Conservation (phyloP, 768 basidiomycete genomes). For the Calvatia gigantea region DNA sequence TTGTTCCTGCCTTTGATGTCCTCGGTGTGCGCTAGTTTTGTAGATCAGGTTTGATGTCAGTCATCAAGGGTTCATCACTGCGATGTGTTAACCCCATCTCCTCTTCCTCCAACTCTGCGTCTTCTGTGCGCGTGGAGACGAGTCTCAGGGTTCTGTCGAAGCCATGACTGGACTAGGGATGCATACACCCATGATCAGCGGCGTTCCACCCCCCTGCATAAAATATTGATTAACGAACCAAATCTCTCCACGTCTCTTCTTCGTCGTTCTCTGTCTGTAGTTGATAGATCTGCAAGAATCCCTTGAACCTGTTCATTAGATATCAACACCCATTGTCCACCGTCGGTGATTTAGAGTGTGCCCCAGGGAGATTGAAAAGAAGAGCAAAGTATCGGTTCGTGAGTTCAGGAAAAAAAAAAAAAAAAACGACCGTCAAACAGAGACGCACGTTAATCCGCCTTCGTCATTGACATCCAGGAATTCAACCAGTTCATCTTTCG, state of each 20-base stretch:
- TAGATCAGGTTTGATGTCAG: constrained; percentile 4
- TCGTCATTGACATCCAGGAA: constrained; percentile 74
- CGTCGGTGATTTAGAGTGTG: not conserved
- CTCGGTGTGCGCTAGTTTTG: constrained; percentile 9
- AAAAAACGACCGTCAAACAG: constrained; percentile 47
- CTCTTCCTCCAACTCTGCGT: constrained; percentile 26
- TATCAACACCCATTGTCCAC: constrained; percentile 6
- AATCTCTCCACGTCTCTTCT: constrained; percentile 80
- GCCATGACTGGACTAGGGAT: constrained; percentile 62
- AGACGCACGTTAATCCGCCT: constrained; percentile 69
- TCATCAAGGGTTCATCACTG: constrained; percentile 10
- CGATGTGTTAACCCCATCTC: constrained; percentile 4
- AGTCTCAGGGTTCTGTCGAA: constrained; percentile 67
- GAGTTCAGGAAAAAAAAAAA: not conserved
- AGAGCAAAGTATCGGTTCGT: constrained; percentile 1
- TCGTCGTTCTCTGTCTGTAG: constrained; percentile 84
- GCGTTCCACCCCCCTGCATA: not conserved
- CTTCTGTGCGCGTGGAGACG: constrained; percentile 54
- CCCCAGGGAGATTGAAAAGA: constrained; percentile 1
- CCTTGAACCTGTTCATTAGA: constrained; percentile 53
- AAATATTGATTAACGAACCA: constrained; percentile 44
- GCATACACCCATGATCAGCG: not conserved
- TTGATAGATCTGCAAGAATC: constrained; percentile 80
- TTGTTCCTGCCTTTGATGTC: constrained; percentile 5
- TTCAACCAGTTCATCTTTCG: constrained; percentile 73